Conservation (phyloP, 2,329 filamentous ascomycete genomes). For the Ophiobolus disseminans region DNA sequence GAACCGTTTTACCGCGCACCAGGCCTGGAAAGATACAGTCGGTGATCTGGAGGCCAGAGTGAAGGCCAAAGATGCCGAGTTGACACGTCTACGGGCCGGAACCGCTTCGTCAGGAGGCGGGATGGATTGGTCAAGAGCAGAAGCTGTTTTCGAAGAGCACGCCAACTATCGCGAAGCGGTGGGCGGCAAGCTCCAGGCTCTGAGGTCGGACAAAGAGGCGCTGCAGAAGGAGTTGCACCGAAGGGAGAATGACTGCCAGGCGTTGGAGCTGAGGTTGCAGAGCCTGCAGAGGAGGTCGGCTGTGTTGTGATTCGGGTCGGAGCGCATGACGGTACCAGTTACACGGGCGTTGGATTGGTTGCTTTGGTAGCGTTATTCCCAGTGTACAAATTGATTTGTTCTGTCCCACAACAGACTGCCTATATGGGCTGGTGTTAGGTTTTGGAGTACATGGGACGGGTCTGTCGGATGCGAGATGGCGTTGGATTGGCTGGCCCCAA, state of each 20-base stretch:
- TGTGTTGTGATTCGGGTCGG: too few species aligned
- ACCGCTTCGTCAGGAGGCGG: constrained; percentile 13
- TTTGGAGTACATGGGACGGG: too few species aligned
- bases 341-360: too few species aligned
- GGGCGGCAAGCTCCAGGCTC: constrained; percentile 45
- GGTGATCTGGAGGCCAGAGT: constrained; percentile 37
- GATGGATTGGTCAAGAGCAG: constrained; percentile 45
- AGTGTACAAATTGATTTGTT: too few species aligned
- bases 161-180: constrained; percentile 48
- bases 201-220: constrained; percentile 51
- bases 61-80: constrained; percentile 39
- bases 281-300: constrained; percentile 36
- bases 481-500: background rate
- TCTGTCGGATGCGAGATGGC: too few species aligned
- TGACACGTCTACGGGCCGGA: constrained; percentile 24
- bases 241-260: constrained; percentile 50
- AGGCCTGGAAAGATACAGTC: constrained; percentile 46
- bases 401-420: too few species aligned
- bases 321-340: too few species aligned
- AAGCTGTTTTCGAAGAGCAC: constrained; percentile 51
- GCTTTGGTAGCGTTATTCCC: too few species aligned
- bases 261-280: constrained; percentile 47
- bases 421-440: too few species aligned
- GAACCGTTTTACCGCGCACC: constrained; percentile 44
- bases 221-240: constrained; percentile 49